Evolutionary conservation across 2,329 filamentous ascomycete species (phyloP), one percentile per base, ranked within the genome.

Genomic region (Xylaria sp.): DNA sequence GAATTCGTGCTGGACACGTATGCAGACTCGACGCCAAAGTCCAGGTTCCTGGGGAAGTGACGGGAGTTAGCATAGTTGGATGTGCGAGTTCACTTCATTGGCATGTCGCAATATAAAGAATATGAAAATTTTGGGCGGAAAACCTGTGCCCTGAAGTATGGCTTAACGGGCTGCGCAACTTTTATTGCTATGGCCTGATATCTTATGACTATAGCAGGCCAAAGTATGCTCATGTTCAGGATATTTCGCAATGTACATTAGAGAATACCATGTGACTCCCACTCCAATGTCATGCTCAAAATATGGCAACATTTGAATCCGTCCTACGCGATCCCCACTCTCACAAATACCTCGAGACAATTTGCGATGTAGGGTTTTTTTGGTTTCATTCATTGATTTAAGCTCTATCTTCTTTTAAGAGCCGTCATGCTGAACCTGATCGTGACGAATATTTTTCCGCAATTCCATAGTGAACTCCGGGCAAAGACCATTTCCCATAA

Each of bases 381-480:
- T 69, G 61, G 68, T 67, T 72, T 68, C 67, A 71, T 73, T 73
- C 57, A 70, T 69, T 69, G 58, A 61, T 65, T 63, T 53, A 53
- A 46, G 69, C 70, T 64, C 65, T 68, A 69, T 72, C 68, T 67
- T 79, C 78, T 60, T 60, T 59, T 77, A 75, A 78, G 81, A 82
- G 82, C 81, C 46, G 57, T 64, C 60, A 84, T 85, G 83, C 82
- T 82, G 78, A 64, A 79, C 80, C n/a, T 79, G 82, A 81, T 65
- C 53, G 62, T 65, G 47, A 84, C 84, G 83, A 79, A 80, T 82
- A 80, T 82, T 83, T 83, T 85, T 83, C 81, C 83, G 84, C 80
- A 83, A 81, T 73, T 71, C 83, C 82, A 77, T 83, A 82, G 78
- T 84, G 78, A 86, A 87, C 84, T 86, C 84, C 84, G 77, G 64